These are phyloP conservation scores for Chenopodium suecicum DNA, from an alignment of 148 eudicot species.

Conservation along the genomic window DNA sequence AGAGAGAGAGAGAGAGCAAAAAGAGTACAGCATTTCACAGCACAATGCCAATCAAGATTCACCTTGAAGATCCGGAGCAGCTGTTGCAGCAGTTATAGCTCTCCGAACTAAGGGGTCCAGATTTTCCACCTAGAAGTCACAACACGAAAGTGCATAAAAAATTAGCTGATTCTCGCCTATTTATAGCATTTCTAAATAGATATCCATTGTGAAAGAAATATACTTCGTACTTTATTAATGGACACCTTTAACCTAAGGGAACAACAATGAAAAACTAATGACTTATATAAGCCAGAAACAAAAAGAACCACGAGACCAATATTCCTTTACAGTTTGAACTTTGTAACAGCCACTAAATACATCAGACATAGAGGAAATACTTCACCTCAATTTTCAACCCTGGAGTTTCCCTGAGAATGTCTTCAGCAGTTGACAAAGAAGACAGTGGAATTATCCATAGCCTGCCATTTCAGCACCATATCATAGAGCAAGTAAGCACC, in stretches of 20 bases:
- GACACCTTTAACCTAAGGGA: neutral
- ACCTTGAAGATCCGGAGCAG: constrained; percentile 86
- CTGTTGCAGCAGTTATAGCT: constrained; percentile 73
- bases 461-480: constrained; percentile 42
- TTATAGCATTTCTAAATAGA: neutral
- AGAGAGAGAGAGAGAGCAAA: neutral
- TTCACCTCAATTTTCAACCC: constrained; percentile 68
- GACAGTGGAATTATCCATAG: constrained; percentile 84
- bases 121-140: constrained; percentile 51
- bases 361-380: neutral
- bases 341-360: neutral
- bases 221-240: neutral
- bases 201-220: neutral
- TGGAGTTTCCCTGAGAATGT: constrained; percentile 51
- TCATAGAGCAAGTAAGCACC: constrained; percentile 6
- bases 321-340: neutral
- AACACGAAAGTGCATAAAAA: constrained; percentile 13
- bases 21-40: neutral
- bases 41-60: constrained; percentile 24
- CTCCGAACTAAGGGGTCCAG: constrained; percentile 85
- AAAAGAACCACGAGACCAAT: neutral
- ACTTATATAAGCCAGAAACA: neutral
- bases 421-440: constrained; percentile 70
- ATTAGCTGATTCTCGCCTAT: neutral
- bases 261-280: neutral